Base-by-base conservation (phyloP, 2,329 filamentous ascomycete genomes). In the Aureobasidium namibiae region DNA sequence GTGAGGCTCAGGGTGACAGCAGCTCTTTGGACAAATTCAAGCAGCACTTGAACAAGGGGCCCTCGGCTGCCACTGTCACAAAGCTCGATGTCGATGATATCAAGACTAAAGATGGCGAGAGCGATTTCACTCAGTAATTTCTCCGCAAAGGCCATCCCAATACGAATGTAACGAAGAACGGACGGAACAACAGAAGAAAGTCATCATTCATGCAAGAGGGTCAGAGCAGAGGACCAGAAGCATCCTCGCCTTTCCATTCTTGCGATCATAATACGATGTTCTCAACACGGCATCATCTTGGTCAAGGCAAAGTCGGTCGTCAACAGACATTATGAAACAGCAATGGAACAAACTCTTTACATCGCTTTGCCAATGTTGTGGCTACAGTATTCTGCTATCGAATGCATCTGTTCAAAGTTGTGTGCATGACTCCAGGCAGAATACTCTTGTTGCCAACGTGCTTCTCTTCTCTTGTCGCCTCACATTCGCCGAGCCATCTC, bases 1-100 rank as follows among this genome's bases (percentile, higher is more conserved):
- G 92, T 26, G 92, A 96, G 74, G 91, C 87, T 5, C 92, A 97
- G 70, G 92, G 90, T 31, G 78, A 82, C 1, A 79, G 85, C 1
- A 80, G 83, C 0, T 74, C 80, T 2, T 71, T 97, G 26, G 74
- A 84, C 56, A 81, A 84, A 59, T 87, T 96, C 64, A 75, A 95
- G 36, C 83, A 87, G 65, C 85, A 90, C 63, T 76, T 96, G 48
- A 81, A 90, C 67, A 80, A 83, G 56, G 92, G 92, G 0, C 92
- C 92, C 0, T 76, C 79, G 1, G 78, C 83, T 59, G 86, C 92
- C 1, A 81, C 81, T 24, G 92, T 97, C 0, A 83, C 84, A 38
- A 85, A 86, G 65, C 75, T 96, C 8, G 86, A 92, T 63, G 83
- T 85, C 63, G 82, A 85, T 61, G 82, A 87, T 0, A 80, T 90